A percentile compares a stretch with the other conserved stretches of the same genome.
Conservation (phyloP, 2,329 filamentous ascomycete genomes). For the Zymoseptoria ardabiliae region DNA sequence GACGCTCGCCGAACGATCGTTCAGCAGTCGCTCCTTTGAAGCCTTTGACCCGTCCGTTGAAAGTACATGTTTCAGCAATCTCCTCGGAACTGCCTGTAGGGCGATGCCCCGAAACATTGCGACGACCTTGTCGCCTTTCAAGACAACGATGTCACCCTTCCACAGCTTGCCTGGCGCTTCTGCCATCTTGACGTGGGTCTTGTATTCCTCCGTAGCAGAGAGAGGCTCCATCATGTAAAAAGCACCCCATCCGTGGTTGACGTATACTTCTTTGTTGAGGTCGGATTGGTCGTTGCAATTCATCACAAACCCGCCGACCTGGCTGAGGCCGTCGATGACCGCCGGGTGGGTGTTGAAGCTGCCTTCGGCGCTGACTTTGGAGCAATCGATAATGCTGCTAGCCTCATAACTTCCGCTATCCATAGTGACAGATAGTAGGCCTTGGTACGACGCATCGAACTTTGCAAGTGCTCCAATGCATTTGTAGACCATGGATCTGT, state of each 20-base stretch:
- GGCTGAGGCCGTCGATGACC: conserved; percentile 33
- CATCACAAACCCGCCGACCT: conserved; percentile 21
- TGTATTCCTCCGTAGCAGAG: not conserved
- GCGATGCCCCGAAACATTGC: not conserved
- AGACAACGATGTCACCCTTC: conserved; percentile 4
- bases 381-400: conserved; percentile 17
- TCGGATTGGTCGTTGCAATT: conserved; percentile 21
- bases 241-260: conserved; percentile 30
- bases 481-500: conserved; percentile 1
- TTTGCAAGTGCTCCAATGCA: conserved; percentile 1
- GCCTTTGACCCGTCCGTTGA: too few relatives aligned
- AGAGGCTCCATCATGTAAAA: conserved; percentile 4
- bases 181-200: conserved; percentile 2
- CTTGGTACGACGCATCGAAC: conserved; percentile 4
- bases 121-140: conserved; percentile 2
- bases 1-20: too few relatives aligned
- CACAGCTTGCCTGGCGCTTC: too few relatives aligned
- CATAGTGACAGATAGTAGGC: conserved; percentile 16
- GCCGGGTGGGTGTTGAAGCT: conserved; percentile 13
- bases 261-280: conserved; percentile 26
- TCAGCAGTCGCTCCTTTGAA: too few relatives aligned
- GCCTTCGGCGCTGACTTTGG: not conserved
- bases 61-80: too few relatives aligned
- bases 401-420: conserved; percentile 28
- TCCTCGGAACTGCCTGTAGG: too few relatives aligned